These are phyloP conservation scores for Peronospora tabacina DNA, from an alignment of 352 stramenopile genomes.

Conservation along the genomic window DNA sequence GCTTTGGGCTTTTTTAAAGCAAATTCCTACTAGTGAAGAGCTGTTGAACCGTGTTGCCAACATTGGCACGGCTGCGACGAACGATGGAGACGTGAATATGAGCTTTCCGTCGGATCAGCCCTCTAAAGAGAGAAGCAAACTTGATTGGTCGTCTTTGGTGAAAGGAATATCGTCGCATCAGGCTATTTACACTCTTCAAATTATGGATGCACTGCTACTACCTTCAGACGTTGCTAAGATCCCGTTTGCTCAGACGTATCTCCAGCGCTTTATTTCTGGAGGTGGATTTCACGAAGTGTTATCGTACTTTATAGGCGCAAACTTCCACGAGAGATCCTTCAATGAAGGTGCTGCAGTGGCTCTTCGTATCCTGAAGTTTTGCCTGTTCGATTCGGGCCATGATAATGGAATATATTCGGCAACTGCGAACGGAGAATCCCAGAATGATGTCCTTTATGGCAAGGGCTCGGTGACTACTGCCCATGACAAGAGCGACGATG, in stretches of 20 bases:
- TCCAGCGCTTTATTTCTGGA: constrained; percentile 61
- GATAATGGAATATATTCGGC: constrained; percentile 39
- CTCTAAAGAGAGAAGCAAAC: constrained; percentile 22
- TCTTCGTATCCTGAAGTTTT: constrained; percentile 79
- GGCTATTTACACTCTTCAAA: constrained; percentile 83
- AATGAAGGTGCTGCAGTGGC: constrained; percentile 81
- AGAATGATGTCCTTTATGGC: constrained; percentile 14
- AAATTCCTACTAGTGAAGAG: constrained; percentile 69
- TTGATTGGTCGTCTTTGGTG: constrained; percentile 59
- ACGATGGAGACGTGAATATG: constrained; percentile 43
- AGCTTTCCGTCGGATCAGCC: constrained; percentile 17
- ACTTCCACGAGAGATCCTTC: constrained; percentile 62
- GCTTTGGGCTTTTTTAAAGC: constrained; percentile 75
- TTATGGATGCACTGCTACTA: constrained; percentile 76
- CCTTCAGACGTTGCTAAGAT: constrained; percentile 56
- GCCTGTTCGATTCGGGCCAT: constrained; percentile 64
- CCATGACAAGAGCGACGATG: constrained; percentile 5
- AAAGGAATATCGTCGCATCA: constrained; percentile 69
- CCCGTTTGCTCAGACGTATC: constrained; percentile 54
- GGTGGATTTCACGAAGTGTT: constrained; percentile 80
- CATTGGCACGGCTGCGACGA: constrained; percentile 32
- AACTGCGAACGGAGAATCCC: constrained; percentile 19
- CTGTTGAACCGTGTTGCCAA: constrained; percentile 55
- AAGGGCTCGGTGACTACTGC: constrained; percentile 13
- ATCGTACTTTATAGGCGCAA: constrained; percentile 69